Base-by-base conservation (phyloP, 495 filamentous ascomycete genomes). In the Lasiosphaeria miniovina region DNA sequence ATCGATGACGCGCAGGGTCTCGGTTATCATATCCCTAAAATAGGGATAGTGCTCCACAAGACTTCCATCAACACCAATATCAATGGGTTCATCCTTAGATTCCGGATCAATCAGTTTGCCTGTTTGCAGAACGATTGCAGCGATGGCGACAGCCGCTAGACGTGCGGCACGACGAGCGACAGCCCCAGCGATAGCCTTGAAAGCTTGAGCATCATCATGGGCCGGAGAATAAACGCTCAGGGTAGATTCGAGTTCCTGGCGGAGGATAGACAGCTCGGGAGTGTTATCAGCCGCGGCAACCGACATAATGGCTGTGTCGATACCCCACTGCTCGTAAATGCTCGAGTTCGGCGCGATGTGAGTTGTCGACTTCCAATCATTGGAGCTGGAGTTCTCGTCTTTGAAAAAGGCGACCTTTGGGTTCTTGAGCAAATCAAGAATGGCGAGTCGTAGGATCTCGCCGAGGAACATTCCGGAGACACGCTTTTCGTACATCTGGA, bases 401-500 rank as follows among this genome's bases (percentile, higher is more conserved):
- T 80, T 80, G 82, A 96, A 91, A 36, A 96, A 76, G 9, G 83
- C 76, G 12, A 87, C 68, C 0, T 77, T 65, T 9, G 84, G 67
- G 60, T 89, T 80, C 57, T 86, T 77, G 60, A 90, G 72, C 69
- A 93, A 74, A 38, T 82, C 76, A 17, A 92, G 66, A 34, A 97
- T 72, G 35, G 86, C 87, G 36, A 89, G 84, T 9, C 94, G 89
- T 41, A 96, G 78, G 59, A 98, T 93, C 71, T 98, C 94, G 55
- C 94, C 94, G 24, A 98, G 73, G 81, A 98, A 98, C 94, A 98
- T 98, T 74, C 94, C 94, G 0, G 90, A 94, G 41, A 98, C 87
- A 52, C 94, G 88, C 81, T 98, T 98, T 78, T 98, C 94, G 75
- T 97, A 98, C 88, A 96, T 96, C 73, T 98, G 94, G 58, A 96